Evolutionary conservation across 768 basidiomycete genomes (phyloP), one percentile per base, ranked within the genome.

Genomic region (Boletus rex-veris): DNA sequence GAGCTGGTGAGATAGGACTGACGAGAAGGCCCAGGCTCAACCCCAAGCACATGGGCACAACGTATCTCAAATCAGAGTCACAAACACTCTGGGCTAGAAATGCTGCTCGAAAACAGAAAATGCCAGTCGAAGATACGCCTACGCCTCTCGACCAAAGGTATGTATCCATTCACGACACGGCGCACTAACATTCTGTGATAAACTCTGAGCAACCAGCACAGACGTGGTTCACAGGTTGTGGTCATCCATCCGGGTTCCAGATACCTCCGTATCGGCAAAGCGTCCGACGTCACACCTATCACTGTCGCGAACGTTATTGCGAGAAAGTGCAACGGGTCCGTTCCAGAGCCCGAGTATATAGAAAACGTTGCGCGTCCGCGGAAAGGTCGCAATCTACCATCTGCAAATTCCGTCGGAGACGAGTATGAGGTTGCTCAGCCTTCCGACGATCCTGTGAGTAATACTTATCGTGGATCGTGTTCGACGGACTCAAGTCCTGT

Each of bases 211-310:
- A 57, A 55, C 57, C 36, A 53, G 57, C 53, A 75, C 54, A 84
- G 88, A 66, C 86, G 89, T 45, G 90, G 90, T 41, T 85, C 87
- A 4, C 84, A 90, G 54, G 83, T 88, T 47, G 76, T 91, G 47
- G 84, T 92, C 12, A 82, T 92, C 45, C 90, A 92, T 61, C 88
- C 84, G 14, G 90, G 90, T 37, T 90, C 88, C 16, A 78, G 87
- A 15, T 83, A 72, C 61, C 70, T 90, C 26, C 82, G 88, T 42
- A 83, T 92, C 33, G 90, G 90, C 40, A 81, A 76, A 60, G 90
- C 88, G 3, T 87, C 84, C 14, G 89, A 91, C 60, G 85, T 90
- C 21, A 83, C 79, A 39, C 90, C 90, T n/a, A 57, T 80, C 8
- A 64, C 78, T 10, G 74, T 92, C 7, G 85, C 85, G 7, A 84